Conservation (phyloP, 371 early-diverging fungal genomes). For the Rhizopus arrhizus region DNA sequence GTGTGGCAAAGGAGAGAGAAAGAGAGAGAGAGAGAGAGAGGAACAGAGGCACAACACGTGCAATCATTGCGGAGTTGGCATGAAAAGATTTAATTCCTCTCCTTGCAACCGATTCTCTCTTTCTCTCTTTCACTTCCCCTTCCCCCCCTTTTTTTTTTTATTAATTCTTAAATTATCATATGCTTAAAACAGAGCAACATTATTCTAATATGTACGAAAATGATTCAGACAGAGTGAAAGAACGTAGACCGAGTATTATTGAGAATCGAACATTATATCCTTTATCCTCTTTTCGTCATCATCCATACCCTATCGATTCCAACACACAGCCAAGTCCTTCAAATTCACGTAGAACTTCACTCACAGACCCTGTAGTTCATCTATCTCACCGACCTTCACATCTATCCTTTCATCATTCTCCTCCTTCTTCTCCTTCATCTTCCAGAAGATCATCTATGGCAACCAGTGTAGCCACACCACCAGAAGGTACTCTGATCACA, state of each 20-base stretch:
- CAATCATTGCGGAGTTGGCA: no score
- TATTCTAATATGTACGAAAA: no score
- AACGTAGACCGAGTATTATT: background rate
- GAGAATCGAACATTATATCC: slow-evolving; percentile 29
- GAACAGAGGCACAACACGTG: no score
- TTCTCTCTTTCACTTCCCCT: no score
- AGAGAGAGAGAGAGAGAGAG: no score
- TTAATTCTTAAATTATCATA: no score
- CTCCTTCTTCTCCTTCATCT: slow-evolving; percentile 40
- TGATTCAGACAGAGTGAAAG: no score
- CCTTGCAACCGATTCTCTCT: no score
- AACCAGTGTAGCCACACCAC: slow-evolving; percentile 8
- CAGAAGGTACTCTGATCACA: background rate
- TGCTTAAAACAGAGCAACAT: no score
- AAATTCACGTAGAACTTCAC: slow-evolving; percentile 38
- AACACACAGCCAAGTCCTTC: slow-evolving; percentile 26
- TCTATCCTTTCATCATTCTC: slow-evolving; percentile 21
- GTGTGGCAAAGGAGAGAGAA: no score
- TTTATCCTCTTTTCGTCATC: slow-evolving; percentile 23
- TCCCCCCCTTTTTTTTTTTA: no score
- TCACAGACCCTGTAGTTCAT: slow-evolving; percentile 34
- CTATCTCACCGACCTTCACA: slow-evolving; percentile 18
- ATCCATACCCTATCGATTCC: slow-evolving; percentile 17
- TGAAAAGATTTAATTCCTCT: no score
- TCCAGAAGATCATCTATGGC: slow-evolving; percentile 26